Evolutionary conservation across 305 asterid species (phyloP).

Genomic region (Rubia occidens): DNA sequence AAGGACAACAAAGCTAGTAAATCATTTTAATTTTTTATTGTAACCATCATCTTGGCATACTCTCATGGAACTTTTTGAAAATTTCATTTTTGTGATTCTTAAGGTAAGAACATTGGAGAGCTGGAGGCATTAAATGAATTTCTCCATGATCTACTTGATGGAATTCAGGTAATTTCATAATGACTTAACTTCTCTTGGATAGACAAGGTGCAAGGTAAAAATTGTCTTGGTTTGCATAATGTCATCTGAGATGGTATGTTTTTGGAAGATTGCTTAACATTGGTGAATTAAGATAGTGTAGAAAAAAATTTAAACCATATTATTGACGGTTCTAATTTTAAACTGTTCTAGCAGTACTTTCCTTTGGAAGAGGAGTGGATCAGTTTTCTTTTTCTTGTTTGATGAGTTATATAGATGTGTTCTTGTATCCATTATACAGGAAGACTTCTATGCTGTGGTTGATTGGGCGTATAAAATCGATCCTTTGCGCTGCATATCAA

Average conservation of each 20-base stretch:
- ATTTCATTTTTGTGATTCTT: slow-evolving; percentile 8
- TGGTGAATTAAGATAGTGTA: background rate
- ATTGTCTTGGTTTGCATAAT: background rate
- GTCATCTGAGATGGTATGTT: slow-evolving; percentile 7
- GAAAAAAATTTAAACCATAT: background rate
- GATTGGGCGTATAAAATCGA: slow-evolving; percentile 99
- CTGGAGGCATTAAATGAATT: slow-evolving; percentile 80
- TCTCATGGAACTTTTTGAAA: slow-evolving; percentile 17
- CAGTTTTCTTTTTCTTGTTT: background rate
- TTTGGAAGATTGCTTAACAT: background rate
- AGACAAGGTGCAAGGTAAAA: background rate
- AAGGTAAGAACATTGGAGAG: slow-evolving; percentile 63
- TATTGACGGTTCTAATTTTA: background rate
- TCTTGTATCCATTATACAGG: slow-evolving; percentile 38
- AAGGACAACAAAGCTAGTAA: slow-evolving; percentile 59
- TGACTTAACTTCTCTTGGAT: background rate
- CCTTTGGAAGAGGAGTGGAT: background rate
- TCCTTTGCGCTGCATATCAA: slow-evolving; percentile 95
- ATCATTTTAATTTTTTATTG: slow-evolving; percentile 14
- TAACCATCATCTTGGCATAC: background rate
- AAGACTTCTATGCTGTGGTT: slow-evolving; percentile 97
- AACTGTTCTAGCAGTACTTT: background rate
- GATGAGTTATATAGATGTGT: background rate
- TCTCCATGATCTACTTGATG: slow-evolving; percentile 90
- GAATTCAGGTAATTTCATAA: slow-evolving; percentile 68